Percentiles rank a stretch among this genome's conserved stretches.
Conservation (phyloP, 345 rosid species). For the Erodium maritimum region DNA sequence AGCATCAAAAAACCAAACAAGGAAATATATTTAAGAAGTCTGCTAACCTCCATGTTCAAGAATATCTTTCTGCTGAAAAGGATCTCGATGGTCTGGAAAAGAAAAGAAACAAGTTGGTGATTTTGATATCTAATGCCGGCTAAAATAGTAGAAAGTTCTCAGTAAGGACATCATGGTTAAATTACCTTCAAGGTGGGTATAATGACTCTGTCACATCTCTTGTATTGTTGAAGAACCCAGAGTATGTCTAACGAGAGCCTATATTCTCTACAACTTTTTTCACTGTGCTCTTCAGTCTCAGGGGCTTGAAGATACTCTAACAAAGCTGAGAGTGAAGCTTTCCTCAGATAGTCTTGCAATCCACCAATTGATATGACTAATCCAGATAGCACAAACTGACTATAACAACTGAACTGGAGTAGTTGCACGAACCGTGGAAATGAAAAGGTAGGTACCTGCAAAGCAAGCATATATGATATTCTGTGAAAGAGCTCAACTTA, state of each 20-base stretch:
- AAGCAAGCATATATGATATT: slow-evolving; percentile 11
- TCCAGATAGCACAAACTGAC: slow-evolving; percentile 62
- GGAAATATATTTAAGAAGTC: slow-evolving; percentile 2
- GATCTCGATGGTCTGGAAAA: slow-evolving; percentile 62
- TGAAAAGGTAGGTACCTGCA: slow-evolving; percentile 72
- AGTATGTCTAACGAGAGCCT: slow-evolving; percentile 49
- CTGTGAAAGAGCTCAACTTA: slow-evolving; percentile 8
- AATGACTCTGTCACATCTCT: slow-evolving; percentile 67
- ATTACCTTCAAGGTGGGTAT: slow-evolving; percentile 78
- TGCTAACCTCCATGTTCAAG: slow-evolving; percentile 63
- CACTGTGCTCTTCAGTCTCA: slow-evolving; percentile 27
- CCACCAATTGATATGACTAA: slow-evolving; percentile 86
- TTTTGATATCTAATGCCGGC: no score
- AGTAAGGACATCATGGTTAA: no score
- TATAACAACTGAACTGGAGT: slow-evolving; percentile 49
- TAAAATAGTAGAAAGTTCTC: no score
- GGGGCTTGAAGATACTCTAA: slow-evolving; percentile 50
- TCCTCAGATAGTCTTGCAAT: slow-evolving; percentile 73
- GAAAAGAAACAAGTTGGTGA: no score
- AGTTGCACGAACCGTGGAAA: slow-evolving; percentile 72
- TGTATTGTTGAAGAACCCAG: slow-evolving; percentile 69
- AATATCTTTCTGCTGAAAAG: slow-evolving; percentile 58
- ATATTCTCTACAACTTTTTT: slow-evolving; percentile 33
- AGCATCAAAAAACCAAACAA: not conserved
- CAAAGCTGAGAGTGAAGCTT: slow-evolving; percentile 55